These are phyloP conservation scores for Neohortaea acidophila DNA, from an alignment of 495 filamentous ascomycete species.

Conservation along the genomic window DNA sequence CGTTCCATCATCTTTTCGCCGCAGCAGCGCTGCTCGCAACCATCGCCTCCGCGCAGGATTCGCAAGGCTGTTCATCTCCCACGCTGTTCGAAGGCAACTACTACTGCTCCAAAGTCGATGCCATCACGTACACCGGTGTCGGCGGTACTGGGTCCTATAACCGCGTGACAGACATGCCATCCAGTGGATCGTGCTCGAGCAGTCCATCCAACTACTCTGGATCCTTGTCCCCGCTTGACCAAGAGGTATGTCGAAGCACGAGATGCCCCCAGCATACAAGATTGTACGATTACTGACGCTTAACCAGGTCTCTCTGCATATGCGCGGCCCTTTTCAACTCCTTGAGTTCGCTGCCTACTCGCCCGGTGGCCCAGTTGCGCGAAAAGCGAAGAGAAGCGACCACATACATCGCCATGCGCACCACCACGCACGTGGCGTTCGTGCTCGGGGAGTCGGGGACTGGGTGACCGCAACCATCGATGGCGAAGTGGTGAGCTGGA, in stretches of 20 bases:
- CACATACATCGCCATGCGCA: conserved; percentile 2
- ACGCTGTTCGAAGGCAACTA: conserved; percentile 22
- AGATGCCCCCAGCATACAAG: neutral
- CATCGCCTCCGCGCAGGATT: neutral
- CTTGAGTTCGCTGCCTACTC: conserved; percentile 50
- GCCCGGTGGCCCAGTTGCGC: conserved; percentile 22
- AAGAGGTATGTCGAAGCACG: conserved; percentile 38
- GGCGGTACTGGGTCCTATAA: conserved; percentile 42
- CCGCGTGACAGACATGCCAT: conserved; percentile 42
- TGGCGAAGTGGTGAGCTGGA: conserved; percentile 45
- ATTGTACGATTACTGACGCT: neutral
- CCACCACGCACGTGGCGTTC: conserved; percentile 24
- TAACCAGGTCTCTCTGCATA: conserved; percentile 47
- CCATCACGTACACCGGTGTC: conserved; percentile 45
- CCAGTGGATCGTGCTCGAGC: conserved; percentile 39
- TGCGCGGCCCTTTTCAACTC: conserved; percentile 50
- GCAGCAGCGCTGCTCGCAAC: neutral
- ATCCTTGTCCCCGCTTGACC: conserved; percentile 45
- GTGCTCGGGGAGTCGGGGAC: conserved; percentile 16
- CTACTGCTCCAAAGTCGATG: conserved; percentile 46
- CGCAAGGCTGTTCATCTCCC: too few relatives aligned
- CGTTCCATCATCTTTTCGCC: neutral
- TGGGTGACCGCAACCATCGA: conserved; percentile 46
- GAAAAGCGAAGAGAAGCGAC: conserved; percentile 16
- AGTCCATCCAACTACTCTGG: conserved; percentile 36